Base-by-base conservation (phyloP, 371 early-diverging fungal genomes). In the Circinella umbellata region DNA sequence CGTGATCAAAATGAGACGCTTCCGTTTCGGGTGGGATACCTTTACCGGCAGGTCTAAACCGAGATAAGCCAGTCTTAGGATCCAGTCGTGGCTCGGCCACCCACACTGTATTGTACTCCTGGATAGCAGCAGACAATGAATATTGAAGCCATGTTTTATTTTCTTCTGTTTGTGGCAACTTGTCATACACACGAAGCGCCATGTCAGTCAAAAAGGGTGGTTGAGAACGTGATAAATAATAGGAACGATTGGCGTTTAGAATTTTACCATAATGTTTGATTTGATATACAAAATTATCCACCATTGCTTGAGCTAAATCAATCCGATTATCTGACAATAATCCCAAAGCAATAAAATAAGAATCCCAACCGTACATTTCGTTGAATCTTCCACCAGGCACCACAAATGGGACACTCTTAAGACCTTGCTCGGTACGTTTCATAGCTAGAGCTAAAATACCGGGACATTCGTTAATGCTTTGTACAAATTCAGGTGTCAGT, bases 351-450 rank as follows among this genome's bases (percentile, higher is more conserved):
- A 95, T 95, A 83, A 99, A 99, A 75, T 97, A 98, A 38, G 93
- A 92, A 75, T 99, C 98, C 99, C 98, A 98, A 1, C 98, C 98
- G 76, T 99, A 99, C 94, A 96, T 96, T 82, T 99, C 99, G 78
- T 98, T 99, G 83, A 98, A 99, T 1, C 99, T 87, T 5, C 99
- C 99, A 46, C 99, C 99, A 1, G 98, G 99, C 0, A 99, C 98
- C 9, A 96, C 95, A 77, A 98, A 99, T 1, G 96, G 96, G 15
- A 93, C 91, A 6, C 97, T 97, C 13, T 80, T 79, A 62, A 90
- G 75, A 1, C 90, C 91, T 49, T 84, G 77, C 46, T 84, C 86
- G n/a, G 68, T 64, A 8, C 48, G 67, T 83, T 86, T 46, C 80
- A 97, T 91, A 0, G 91, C 95, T 64, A 99, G 82, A 5, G 97